Evolutionary conservation across 176 grass and related monocot species (phyloP).

Genomic region (Musa acuminata): DNA sequence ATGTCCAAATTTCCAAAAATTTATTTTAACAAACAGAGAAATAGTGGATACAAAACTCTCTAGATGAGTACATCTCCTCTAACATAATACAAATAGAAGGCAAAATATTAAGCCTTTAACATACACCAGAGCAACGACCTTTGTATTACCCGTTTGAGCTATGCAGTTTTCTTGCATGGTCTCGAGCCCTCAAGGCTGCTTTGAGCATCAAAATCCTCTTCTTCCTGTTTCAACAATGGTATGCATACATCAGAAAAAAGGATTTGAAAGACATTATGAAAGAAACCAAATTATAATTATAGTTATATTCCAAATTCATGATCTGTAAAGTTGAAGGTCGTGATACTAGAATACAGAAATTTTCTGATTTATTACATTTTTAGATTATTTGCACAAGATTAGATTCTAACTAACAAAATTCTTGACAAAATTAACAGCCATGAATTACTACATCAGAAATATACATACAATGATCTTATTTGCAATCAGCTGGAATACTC

Average conservation of each 20-base stretch:
- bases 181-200: slow-evolving; percentile 38
- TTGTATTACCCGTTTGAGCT: not conserved
- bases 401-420: not conserved
- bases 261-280: not conserved
- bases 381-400: not conserved
- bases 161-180: slow-evolving; percentile 47
- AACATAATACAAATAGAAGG: not conserved
- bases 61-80: not conserved
- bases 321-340: not conserved
- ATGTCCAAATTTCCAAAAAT: too few species aligned
- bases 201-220: slow-evolving; percentile 43
- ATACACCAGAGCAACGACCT: not conserved
- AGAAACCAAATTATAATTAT: not conserved
- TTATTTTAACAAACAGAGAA: not conserved
- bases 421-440: not conserved
- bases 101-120: not conserved
- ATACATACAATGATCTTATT: too few species aligned
- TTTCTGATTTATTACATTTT: too few species aligned
- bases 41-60: not conserved
- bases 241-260: slow-evolving; percentile 9
- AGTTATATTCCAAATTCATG: not conserved
- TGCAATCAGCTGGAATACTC: too few species aligned
- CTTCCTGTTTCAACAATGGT: slow-evolving; percentile 32
- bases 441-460: too few species aligned
- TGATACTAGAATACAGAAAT: not conserved